Base-by-base conservation (phyloP, 1,284 basidiomycete species). In the Lentinus polychrous region DNA sequence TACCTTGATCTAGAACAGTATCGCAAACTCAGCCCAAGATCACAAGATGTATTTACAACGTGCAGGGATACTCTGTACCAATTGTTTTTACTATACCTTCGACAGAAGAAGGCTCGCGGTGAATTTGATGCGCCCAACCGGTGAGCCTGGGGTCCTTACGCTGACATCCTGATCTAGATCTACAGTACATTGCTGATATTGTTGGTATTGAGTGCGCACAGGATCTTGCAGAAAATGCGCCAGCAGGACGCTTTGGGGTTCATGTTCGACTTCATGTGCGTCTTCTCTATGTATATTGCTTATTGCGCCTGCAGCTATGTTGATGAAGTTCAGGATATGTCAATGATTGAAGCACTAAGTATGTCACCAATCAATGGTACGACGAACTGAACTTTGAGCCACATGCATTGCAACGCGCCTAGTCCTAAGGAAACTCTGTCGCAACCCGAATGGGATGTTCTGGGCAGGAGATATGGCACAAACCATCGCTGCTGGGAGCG, bases 401-500 rank as follows among this genome's bases (percentile, higher is more conserved):
- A n/a, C n/a, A n/a, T n/a, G n/a, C n/a, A n/a, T n/a, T n/a, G n/a
- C n/a, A n/a, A n/a, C n/a, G 31, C 20, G 8, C 46, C 33, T 18
- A 86, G 85, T 89, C 1, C 58, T 89, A 36, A 68, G 82, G 12
- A 65, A 63, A 0, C 57, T 87, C 2, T 86, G 82, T 55, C 61
- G 62, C 14, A 86, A 87, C 56, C 71, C 78, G 65, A 80, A 49
- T 34, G 86, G 86, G 0, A 63, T 85, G 18, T 85, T 87, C 56
- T 89, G 82, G 81, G 86, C 85, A 0, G 86, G 86, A 0, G 86
- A 89, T 57, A 89, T 86, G 0, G 84, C 86, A 0, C 86, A 89
- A 55, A 84, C 85, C 0, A 87, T 89, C 12, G 79, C 80, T 0
- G 72, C 77, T 1, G 86, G 85, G 0, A 85, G 80, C 49, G 75